Evolutionary conservation across 2,329 filamentous ascomycete species (phyloP).

Genomic region (Pseudogymnoascus sp.): DNA sequence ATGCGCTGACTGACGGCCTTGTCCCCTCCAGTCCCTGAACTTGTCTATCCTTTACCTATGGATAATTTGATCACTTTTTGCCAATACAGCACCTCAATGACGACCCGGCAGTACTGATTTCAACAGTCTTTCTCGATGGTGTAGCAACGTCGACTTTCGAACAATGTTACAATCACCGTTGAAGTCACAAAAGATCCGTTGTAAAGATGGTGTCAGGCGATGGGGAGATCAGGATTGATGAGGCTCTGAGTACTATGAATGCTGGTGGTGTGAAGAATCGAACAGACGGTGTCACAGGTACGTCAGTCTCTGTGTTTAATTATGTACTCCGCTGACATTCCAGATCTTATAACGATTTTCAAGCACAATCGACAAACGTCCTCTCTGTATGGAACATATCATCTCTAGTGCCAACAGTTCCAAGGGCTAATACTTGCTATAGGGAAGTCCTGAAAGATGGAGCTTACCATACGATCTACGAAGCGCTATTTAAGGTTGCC

Average conservation of each 20-base stretch:
- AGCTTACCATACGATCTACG: constrained; percentile 72
- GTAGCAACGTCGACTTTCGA: background rate
- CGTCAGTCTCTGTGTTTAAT: background rate
- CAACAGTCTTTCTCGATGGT: background rate
- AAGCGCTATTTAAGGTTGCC: constrained; percentile 65
- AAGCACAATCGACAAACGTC: constrained; percentile 19
- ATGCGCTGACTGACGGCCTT: constrained; percentile 1
- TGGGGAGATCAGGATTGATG: constrained; percentile 9
- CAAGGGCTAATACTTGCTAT: constrained; percentile 13
- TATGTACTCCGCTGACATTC: background rate
- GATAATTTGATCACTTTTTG: background rate
- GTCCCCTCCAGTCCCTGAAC: background rate
- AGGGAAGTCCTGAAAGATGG: constrained; percentile 55
- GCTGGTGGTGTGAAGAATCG: constrained; percentile 9
- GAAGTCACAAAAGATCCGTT: background rate
- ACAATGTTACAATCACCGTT: constrained; percentile 3
- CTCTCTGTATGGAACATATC: constrained; percentile 19
- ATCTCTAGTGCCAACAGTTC: background rate
- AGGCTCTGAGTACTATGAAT: constrained; percentile 9
- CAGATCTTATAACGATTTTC: constrained; percentile 25
- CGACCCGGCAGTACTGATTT: background rate
- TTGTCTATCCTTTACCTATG: background rate
- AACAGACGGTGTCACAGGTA: constrained; percentile 13
- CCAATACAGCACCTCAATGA: background rate
- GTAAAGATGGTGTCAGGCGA: constrained; percentile 6